Evolutionary conservation across 371 early-diverging fungal genomes (phyloP), one percentile per base, ranked within the genome.

Genomic region (Umbelopsis sp.): DNA sequence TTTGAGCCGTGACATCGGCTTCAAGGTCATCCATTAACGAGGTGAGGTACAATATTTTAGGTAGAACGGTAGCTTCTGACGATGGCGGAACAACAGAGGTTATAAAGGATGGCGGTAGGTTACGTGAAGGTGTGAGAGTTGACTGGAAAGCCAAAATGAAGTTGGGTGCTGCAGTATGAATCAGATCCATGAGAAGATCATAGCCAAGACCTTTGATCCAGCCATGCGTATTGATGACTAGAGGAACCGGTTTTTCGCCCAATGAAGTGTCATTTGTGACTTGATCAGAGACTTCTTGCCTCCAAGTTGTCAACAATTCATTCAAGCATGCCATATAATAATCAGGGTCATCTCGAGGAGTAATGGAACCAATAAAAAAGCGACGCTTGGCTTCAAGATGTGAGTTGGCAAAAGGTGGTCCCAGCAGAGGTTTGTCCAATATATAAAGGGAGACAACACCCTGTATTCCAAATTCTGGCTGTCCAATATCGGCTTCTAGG

Each of bases 401-500:
- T 14, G 87, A 81, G 66, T 93, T 92, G 1, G 93, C 90, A 76
- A 89, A 95, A 24, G 94, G 84, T 11, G 94, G 92, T 9, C 93
- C 92, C 46, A 93, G 70, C n/a, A 93, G 67, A 11, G 93, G 93
- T 1, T 76, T 66, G 2, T 76, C 74, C 6, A 94, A 51, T 44
- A 91, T 70, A 74, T 92, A 88, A 11, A 95, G 81, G 0, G 94
- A 89, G 4, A 92, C 75, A 45, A 90, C 76, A 1, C 94, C 94
- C 1, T 85, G 57, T 22, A 93, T 90, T 0, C 92, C 87, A 66
- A 93, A 90, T 74, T 93, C 94, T 8, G 90, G 83, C 69, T 95
- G 96, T 4, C 96, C 96, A 22, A 92, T 65, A 72, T 95, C 96
- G 44, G 91, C 87, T 69, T 95, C 96, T 20, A 95, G 72, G 71